Evolutionary conservation across 2,329 filamentous ascomycete species (phyloP).

Genomic region (Seiridium cupressi): DNA sequence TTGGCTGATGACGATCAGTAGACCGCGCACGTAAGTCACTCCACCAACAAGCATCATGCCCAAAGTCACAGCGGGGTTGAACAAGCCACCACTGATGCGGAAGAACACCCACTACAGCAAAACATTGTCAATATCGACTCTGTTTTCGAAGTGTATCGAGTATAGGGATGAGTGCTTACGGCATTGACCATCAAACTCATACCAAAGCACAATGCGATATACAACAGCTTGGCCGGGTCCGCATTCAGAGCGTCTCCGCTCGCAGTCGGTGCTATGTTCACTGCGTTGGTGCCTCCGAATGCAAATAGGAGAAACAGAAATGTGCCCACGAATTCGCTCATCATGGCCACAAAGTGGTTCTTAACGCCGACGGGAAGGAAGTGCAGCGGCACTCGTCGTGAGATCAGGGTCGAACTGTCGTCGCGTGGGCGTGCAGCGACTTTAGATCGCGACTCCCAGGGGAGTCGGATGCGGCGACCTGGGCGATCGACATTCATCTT

Average conservation of each 20-base stretch:
- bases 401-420: not conserved
- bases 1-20: conserved; percentile 5
- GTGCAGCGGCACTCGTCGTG: not conserved
- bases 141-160: not conserved
- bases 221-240: conserved; percentile 18
- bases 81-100: conserved; percentile 24
- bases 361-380: not conserved
- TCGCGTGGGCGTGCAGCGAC: not conserved
- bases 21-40: conserved; percentile 1
- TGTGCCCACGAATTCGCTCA: conserved; percentile 37
- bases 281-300: conserved; percentile 35
- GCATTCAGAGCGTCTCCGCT: conserved; percentile 1
- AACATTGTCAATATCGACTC: too few species aligned
- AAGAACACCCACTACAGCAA: conserved; percentile 32
- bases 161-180: not conserved
- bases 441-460: not conserved
- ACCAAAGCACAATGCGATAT: conserved; percentile 27
- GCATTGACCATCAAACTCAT: conserved; percentile 31
- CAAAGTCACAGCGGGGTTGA: conserved; percentile 14
- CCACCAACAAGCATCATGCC: conserved; percentile 9
- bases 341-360: conserved; percentile 11
- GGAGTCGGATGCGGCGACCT: conserved; percentile 4
- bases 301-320: conserved; percentile 42
- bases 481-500: conserved; percentile 10
- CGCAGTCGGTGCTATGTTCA: conserved; percentile 2